Evolutionary conservation across 345 rosid species (phyloP).

Genomic region (Dipteronia dyeriana): DNA sequence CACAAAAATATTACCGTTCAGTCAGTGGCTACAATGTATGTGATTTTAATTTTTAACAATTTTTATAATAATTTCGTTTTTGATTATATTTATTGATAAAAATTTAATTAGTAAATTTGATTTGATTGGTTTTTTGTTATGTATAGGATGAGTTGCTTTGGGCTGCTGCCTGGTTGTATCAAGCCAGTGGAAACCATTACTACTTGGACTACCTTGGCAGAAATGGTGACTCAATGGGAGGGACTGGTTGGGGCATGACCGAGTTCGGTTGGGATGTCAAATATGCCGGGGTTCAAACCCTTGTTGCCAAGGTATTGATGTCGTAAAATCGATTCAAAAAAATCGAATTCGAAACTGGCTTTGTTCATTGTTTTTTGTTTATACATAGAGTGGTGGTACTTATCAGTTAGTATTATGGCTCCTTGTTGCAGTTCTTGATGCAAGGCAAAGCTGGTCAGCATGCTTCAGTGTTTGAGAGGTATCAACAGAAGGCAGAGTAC

Average conservation of each 20-base stretch:
- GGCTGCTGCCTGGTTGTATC: slow-evolving; percentile 98
- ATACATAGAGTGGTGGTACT: not conserved
- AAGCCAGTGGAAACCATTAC: slow-evolving; percentile 71
- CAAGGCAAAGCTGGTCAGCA: slow-evolving; percentile 81
- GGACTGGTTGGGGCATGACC: slow-evolving; percentile 89
- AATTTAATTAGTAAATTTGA: not conserved
- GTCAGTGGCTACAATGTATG: slow-evolving; percentile 92
- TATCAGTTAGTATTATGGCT: not conserved
- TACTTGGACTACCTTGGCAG: slow-evolving; percentile 82
- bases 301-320: slow-evolving; percentile 75
- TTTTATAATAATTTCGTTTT: too few relatives aligned
- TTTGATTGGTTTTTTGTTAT: slow-evolving; percentile 7
- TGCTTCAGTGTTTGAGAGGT: slow-evolving; percentile 67
- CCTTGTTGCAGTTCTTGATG: slow-evolving; percentile 66
- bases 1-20: slow-evolving; percentile 80
- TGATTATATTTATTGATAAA: not conserved
- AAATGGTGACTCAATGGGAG: slow-evolving; percentile 88
- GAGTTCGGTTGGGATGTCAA: slow-evolving; percentile 99
- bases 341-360: not conserved
- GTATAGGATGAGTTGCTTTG: slow-evolving; percentile 87
- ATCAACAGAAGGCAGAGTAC: slow-evolving; percentile 81
- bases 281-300: slow-evolving; percentile 93
- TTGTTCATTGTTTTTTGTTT: not conserved
- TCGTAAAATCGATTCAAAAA: not conserved
- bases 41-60: not conserved